These are phyloP conservation scores for Tremella yokohamensis DNA, from an alignment of 768 basidiomycete genomes.

Conservation along the genomic window DNA sequence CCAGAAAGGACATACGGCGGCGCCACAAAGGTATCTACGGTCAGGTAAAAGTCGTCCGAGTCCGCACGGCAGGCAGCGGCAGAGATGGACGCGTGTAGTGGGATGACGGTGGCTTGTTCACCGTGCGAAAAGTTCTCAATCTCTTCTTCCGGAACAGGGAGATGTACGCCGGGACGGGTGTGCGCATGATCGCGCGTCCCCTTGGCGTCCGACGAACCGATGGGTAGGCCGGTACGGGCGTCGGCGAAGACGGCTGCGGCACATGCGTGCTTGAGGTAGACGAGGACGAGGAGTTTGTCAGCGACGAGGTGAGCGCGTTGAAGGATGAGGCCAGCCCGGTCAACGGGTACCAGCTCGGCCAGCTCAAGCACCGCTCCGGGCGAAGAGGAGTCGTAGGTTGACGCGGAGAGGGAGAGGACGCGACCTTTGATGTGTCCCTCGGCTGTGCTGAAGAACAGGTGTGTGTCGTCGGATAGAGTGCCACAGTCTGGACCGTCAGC, in stretches of 20 bases:
- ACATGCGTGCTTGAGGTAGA: conserved; percentile 20
- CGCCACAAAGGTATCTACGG: conserved; percentile 18
- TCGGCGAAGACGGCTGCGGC: conserved; percentile 16
- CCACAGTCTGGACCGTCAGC: conserved; percentile 11
- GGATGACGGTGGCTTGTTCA: conserved; percentile 13
- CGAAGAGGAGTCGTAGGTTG: conserved; percentile 5
- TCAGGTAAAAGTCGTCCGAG: conserved; percentile 13
- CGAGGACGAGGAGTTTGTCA: conserved; percentile 11
- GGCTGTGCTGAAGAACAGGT: conserved; percentile 15
- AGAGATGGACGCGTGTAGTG: conserved; percentile 16
- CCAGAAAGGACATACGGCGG: conserved; percentile 16
- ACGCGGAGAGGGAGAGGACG: conserved; percentile 8
- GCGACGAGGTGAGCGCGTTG: conserved; percentile 9
- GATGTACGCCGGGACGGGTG: background rate
- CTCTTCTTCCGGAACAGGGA: conserved; percentile 16
- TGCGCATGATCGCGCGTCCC: conserved; percentile 13
- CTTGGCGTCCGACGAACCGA: conserved; percentile 10
- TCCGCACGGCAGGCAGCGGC: conserved; percentile 8
- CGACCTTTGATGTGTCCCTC: conserved; percentile 15
- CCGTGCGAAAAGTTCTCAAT: conserved; percentile 1
- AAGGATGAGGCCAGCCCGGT: conserved; percentile 11
- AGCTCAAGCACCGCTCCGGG: conserved; percentile 2
- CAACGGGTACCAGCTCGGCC: conserved; percentile 10
- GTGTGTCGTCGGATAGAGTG: conserved; percentile 9
- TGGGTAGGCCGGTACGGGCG: conserved; percentile 8